A percentile compares a stretch with the other conserved stretches of the same genome.
Evolutionary conservation across 257 asterid genomes (phyloP).

Genomic region (Nicotiana undulata): DNA sequence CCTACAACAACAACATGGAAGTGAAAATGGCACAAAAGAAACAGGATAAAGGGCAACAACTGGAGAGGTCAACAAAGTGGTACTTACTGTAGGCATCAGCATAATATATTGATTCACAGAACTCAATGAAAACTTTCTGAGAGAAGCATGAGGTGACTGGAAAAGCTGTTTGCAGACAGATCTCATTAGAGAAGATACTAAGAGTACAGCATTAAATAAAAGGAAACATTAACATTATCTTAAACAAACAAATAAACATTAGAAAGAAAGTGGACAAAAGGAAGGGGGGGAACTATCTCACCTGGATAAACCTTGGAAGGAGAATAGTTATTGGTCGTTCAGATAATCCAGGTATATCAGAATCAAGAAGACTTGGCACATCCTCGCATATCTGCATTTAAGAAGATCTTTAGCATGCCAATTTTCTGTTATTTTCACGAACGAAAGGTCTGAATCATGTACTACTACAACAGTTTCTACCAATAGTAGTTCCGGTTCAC

Average conservation of each 20-base stretch:
- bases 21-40: not conserved
- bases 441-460: not conserved
- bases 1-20: constrained; percentile 32
- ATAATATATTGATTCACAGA: constrained; percentile 87
- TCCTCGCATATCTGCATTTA: constrained; percentile 72
- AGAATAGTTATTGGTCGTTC: constrained; percentile 80
- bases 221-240: too few species aligned
- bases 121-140: constrained; percentile 80
- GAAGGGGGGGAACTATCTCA: constrained; percentile 9
- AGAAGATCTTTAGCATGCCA: not conserved
- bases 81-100: constrained; percentile 89
- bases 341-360: constrained; percentile 70
- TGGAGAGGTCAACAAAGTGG: constrained; percentile 5
- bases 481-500: not conserved
- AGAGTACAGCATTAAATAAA: not conserved
- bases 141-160: constrained; percentile 70
- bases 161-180: constrained; percentile 56
- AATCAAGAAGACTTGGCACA: constrained; percentile 76
- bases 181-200: not conserved
- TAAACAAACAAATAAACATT: not conserved
- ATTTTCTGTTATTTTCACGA: not conserved
- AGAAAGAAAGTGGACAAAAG: not conserved
- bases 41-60: constrained; percentile 2
- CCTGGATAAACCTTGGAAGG: constrained; percentile 87
- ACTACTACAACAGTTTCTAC: not conserved